Evolutionary conservation across 2,329 filamentous ascomycete genomes (phyloP).

Genomic region (Beauveria sp.): DNA sequence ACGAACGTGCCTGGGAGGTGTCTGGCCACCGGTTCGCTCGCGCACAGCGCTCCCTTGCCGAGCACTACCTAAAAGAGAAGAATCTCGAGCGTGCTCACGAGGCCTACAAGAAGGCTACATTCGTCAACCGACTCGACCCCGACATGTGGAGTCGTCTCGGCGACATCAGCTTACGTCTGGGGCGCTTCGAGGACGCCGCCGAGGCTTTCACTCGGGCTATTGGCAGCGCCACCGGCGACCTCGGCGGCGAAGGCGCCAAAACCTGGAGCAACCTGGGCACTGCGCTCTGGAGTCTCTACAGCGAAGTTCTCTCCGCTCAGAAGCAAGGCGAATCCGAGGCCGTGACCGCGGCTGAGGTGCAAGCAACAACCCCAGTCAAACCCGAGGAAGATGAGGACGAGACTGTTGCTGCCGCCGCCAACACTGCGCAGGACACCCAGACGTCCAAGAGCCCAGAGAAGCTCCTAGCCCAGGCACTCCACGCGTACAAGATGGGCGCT

Average conservation of each 20-base stretch:
- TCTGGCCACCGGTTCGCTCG: conserved; percentile 75
- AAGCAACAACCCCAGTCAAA: background rate
- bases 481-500: conserved; percentile 81
- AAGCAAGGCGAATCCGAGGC: conserved; percentile 21
- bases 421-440: conserved; percentile 17
- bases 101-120: conserved; percentile 70
- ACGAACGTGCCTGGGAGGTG: conserved; percentile 80
- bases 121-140: conserved; percentile 72
- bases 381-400: conserved; percentile 17
- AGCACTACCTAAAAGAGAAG: conserved; percentile 61
- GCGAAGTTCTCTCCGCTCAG: conserved; percentile 38
- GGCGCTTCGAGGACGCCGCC: conserved; percentile 68
- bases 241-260: conserved; percentile 82
- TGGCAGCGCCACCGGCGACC: conserved; percentile 45
- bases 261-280: conserved; percentile 94
- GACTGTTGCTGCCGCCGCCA: conserved; percentile 16
- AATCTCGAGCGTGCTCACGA: conserved; percentile 63
- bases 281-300: conserved; percentile 65
- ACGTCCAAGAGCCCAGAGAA: conserved; percentile 43
- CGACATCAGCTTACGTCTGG: conserved; percentile 75
- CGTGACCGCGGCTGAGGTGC: background rate
- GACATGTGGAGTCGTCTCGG: conserved; percentile 86
- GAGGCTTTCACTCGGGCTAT: conserved; percentile 80
- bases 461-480: conserved; percentile 66
- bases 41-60: conserved; percentile 79